Conservation (phyloP, 495 filamentous ascomycete genomes). For the Wilcoxina mikolae region DNA sequence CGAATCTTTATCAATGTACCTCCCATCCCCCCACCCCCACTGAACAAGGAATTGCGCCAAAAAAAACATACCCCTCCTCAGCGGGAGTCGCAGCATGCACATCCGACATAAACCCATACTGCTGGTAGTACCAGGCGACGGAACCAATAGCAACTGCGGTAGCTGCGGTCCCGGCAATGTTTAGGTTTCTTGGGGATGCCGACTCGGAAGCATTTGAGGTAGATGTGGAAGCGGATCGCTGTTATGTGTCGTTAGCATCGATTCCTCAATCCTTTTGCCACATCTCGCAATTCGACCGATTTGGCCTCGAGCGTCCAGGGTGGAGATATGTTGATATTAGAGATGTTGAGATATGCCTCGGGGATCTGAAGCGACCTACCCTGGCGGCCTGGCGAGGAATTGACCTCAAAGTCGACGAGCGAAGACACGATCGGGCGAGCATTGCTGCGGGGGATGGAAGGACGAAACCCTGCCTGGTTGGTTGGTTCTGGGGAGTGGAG, state of each 20-base stretch:
- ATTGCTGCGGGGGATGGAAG: conserved; percentile 39
- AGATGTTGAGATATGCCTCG: conserved; percentile 5
- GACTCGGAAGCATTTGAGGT: conserved; percentile 42
- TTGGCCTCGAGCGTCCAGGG: conserved; percentile 12
- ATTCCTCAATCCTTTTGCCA: conserved; percentile 17
- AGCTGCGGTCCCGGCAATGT: conserved; percentile 65
- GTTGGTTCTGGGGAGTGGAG: conserved; percentile 7
- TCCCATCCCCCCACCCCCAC: conserved; percentile 7
- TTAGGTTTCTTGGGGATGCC: conserved; percentile 48
- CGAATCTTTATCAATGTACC: not conserved
- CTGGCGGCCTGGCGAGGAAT: conserved; percentile 32
- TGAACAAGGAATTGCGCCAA: conserved; percentile 6
- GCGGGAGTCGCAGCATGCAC: conserved; percentile 77
- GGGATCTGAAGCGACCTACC: conserved; percentile 11
- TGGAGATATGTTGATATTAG: conserved; percentile 3
- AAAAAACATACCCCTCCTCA: conserved; percentile 83
- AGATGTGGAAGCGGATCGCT: conserved; percentile 52
- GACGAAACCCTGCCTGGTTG: conserved; percentile 8
- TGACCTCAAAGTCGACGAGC: conserved; percentile 61
- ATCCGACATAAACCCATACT: conserved; percentile 58
- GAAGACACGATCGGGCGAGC: conserved; percentile 74
- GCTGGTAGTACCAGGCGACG: conserved; percentile 87
- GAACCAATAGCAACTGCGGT: conserved; percentile 75
- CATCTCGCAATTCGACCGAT: conserved; percentile 20
- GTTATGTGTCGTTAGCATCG: conserved; percentile 10